Evolutionary conservation across 148 eudicot species (phyloP).

Genomic region (Heliamphora exappendiculata): DNA sequence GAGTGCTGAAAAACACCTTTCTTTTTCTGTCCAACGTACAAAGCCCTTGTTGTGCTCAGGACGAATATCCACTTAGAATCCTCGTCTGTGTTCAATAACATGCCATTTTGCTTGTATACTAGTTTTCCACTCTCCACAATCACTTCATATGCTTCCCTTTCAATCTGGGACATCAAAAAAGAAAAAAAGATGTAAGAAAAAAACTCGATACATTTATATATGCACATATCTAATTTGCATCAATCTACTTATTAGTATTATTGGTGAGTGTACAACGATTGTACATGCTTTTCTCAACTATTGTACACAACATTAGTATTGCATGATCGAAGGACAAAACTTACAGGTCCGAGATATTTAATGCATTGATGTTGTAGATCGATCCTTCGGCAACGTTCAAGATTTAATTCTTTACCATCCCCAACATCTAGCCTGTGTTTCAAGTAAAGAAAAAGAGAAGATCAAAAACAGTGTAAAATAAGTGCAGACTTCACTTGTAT

Average conservation of each 20-base stretch:
- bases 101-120: slow-evolving; percentile 14
- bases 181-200: not conserved
- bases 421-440: slow-evolving; percentile 30
- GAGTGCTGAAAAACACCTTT: slow-evolving; percentile 26
- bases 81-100: slow-evolving; percentile 14
- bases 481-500: not conserved
- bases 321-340: slow-evolving; percentile 4
- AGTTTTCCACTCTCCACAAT: slow-evolving; percentile 23
- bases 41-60: slow-evolving; percentile 19
- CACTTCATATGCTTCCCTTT: slow-evolving; percentile 23
- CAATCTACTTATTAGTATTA: not conserved
- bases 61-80: slow-evolving; percentile 23
- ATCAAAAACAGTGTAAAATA: not conserved
- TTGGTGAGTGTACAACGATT: no score
- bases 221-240: not conserved
- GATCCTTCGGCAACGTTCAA: slow-evolving; percentile 16
- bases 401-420: slow-evolving; percentile 27
- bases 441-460: not conserved
- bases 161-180: slow-evolving; percentile 10
- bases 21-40: slow-evolving; percentile 27
- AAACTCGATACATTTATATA: not conserved
- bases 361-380: slow-evolving; percentile 25
- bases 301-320: no score
- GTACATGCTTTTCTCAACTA: no score
- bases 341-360: slow-evolving; percentile 29